Base-by-base conservation (phyloP, 495 filamentous ascomycete genomes). In the Apodospora peruviana region DNA sequence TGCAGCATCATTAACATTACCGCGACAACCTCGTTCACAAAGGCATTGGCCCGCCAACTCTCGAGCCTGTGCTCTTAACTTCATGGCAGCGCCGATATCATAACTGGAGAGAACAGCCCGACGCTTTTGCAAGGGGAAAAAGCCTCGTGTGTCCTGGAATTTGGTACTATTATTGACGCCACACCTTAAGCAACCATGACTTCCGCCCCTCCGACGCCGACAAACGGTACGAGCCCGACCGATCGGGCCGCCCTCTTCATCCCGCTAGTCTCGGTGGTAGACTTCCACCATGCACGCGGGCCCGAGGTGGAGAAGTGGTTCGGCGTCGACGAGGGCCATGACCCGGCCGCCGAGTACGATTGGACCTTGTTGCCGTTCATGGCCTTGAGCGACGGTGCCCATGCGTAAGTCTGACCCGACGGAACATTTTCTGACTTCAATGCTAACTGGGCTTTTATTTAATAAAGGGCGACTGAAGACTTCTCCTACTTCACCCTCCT, bases 401-500 rank as follows among this genome's bases (percentile, higher is more conserved):
- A 98, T 71, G 78, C 88, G 88, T 95, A 78, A 59, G 85, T 72
- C n/a, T 3, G 10, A 32, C 3, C 32, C n/a, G 11, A 5, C 14
- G 25, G 12, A 12, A 20, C 21, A 34, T 45, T 24, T 24, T 24
- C 35, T 25, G 4, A 14, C 27, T 35, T 17, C n/a, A 22, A 16
- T 49, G 21, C 29, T 20, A 19, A 17, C 14, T 42, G 41, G 36
- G 44, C 48, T 48, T 14, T 49, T 47, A 16, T 16, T n/a, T 42
- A 8, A n/a, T 42, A 35, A 56, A 93, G 88, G 34, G 80, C 87
- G 8, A 84, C 82, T 20, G 93, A 98, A 65, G 93, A 97, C 66
- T 97, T 96, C 74, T 96, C 90, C 45, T 98, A 97, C 72, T 98
- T 98, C 68, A 97, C 94, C 12, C 84, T 98, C 34, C 78, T 86